phyloP scores from a whole-genome alignment of 2,329 filamentous ascomycete species.

The Myriosclerotinia duriaeana region DNA sequence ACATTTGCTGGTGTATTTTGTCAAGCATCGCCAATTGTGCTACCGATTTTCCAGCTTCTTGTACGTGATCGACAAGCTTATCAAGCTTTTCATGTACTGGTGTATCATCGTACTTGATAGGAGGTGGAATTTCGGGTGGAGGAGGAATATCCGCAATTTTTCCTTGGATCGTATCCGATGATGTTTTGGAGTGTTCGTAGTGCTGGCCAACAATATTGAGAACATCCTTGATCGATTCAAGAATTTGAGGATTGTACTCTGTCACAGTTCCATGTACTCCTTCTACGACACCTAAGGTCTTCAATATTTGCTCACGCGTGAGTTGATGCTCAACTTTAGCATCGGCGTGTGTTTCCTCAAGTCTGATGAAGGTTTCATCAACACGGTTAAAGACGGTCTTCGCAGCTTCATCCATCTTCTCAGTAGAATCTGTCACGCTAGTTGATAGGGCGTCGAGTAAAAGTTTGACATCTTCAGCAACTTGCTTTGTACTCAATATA shows the following conservation, averaged over 20 bases:
- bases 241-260: slow-evolving; percentile 84
- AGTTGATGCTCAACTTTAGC: slow-evolving; percentile 77
- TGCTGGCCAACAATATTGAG: slow-evolving; percentile 79
- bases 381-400: slow-evolving; percentile 82
- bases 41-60: slow-evolving; percentile 66
- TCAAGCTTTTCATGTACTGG: slow-evolving; percentile 58
- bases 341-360: slow-evolving; percentile 73
- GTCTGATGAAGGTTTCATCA: slow-evolving; percentile 71
- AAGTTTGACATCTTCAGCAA: slow-evolving; percentile 83
- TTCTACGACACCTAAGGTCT: slow-evolving; percentile 70
- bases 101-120: slow-evolving; percentile 66
- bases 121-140: slow-evolving; percentile 55
- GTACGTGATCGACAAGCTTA: slow-evolving; percentile 61
- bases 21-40: slow-evolving; percentile 80
- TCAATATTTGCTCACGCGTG: slow-evolving; percentile 77
- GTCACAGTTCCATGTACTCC: slow-evolving; percentile 74
- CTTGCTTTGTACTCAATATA: slow-evolving; percentile 70
- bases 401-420: slow-evolving; percentile 84
- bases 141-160: slow-evolving; percentile 56
- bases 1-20: slow-evolving; percentile 83
- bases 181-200: slow-evolving; percentile 79
- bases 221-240: slow-evolving; percentile 84
- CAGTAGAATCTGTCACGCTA: slow-evolving; percentile 76
- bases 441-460: slow-evolving; percentile 82
- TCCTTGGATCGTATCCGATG: slow-evolving; percentile 55